Percentiles rank a stretch among this genome's conserved stretches.
phyloP scores from a whole-genome alignment of 2,329 filamentous ascomycete genomes.

The Orbilia oligospora region DNA sequence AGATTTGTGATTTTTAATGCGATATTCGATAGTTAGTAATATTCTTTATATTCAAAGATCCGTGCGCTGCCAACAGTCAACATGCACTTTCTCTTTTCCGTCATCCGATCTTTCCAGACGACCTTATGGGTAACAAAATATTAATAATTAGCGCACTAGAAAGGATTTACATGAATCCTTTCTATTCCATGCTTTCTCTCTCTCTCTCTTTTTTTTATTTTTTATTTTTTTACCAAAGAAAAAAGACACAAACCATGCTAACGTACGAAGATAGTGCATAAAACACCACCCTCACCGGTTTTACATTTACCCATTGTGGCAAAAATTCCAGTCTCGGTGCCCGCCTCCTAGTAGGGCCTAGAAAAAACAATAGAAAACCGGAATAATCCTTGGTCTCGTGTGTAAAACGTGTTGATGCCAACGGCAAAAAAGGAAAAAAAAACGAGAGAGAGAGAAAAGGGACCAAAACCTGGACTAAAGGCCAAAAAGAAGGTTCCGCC shows the following conservation, averaged over 20 bases:
- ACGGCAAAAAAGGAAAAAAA: neutral
- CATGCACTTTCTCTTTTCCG: neutral
- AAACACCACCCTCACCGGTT: neutral
- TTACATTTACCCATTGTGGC: neutral
- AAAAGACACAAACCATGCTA: neutral
- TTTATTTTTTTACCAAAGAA: too few species aligned
- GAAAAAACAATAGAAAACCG: neutral
- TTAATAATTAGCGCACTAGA: neutral
- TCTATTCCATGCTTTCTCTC: too few species aligned
- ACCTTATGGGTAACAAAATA: neutral
- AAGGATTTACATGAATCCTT: neutral
- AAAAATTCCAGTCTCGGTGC: neutral
- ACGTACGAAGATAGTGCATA: neutral
- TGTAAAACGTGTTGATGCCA: neutral
- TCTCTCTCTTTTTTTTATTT: too few species aligned
- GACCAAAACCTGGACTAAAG: neutral
- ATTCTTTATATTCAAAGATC: too few species aligned
- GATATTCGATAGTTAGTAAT: neutral
- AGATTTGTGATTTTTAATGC: neutral
- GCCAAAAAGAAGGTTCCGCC: slow-evolving; percentile 4
- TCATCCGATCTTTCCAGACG: neutral
- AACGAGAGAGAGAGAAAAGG: neutral
- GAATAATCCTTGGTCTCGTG: neutral
- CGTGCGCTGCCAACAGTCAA: too few species aligned
- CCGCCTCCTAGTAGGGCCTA: neutral